Percentiles rank a stretch among this genome's conserved stretches.
phyloP scores from a whole-genome alignment of 306 rosid genomes.

The Rosa lucieae region DNA sequence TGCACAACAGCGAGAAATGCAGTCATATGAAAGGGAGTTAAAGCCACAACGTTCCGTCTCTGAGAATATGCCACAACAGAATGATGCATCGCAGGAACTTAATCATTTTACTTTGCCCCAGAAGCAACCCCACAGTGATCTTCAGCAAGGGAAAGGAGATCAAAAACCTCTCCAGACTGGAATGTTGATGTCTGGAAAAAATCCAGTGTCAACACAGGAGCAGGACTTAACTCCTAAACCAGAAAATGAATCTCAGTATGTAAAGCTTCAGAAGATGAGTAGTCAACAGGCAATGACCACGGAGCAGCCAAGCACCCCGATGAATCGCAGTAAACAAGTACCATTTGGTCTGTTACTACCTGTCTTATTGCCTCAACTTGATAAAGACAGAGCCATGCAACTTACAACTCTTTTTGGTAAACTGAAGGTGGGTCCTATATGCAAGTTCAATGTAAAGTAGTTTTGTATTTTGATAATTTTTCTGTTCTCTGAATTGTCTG shows the following conservation, averaged over 20 bases:
- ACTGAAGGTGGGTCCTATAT: slow-evolving; percentile 56
- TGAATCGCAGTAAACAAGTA: slow-evolving; percentile 62
- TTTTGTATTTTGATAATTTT: slow-evolving; percentile 28
- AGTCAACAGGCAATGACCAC: slow-evolving; percentile 74
- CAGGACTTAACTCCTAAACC: slow-evolving; percentile 47
- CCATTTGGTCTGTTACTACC: slow-evolving; percentile 81
- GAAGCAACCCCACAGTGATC: slow-evolving; percentile 58
- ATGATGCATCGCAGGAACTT: slow-evolving; percentile 43
- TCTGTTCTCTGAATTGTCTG: slow-evolving; percentile 27
- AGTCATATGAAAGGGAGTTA: slow-evolving; percentile 55
- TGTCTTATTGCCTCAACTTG: slow-evolving; percentile 73
- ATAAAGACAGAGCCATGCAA: slow-evolving; percentile 79
- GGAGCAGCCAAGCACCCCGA: slow-evolving; percentile 61
- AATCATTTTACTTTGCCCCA: slow-evolving; percentile 39
- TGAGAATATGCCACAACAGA: slow-evolving; percentile 46
- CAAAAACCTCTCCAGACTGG: slow-evolving; percentile 50
- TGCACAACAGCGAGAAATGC: slow-evolving; percentile 50
- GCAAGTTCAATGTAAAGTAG: slow-evolving; percentile 15
- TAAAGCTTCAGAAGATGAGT: slow-evolving; percentile 88
- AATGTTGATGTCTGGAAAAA: slow-evolving; percentile 50
- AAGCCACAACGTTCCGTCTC: slow-evolving; percentile 45
- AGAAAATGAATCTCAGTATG: slow-evolving; percentile 67
- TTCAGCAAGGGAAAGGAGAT: slow-evolving; percentile 40
- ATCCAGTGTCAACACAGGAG: slow-evolving; percentile 39
- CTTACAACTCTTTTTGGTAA: slow-evolving; percentile 68